Percentiles rank a stretch among this genome's conserved stretches.
phyloP scores from a whole-genome alignment of 73 alveolate genomes.

The Tetrahymena borealis region DNA sequence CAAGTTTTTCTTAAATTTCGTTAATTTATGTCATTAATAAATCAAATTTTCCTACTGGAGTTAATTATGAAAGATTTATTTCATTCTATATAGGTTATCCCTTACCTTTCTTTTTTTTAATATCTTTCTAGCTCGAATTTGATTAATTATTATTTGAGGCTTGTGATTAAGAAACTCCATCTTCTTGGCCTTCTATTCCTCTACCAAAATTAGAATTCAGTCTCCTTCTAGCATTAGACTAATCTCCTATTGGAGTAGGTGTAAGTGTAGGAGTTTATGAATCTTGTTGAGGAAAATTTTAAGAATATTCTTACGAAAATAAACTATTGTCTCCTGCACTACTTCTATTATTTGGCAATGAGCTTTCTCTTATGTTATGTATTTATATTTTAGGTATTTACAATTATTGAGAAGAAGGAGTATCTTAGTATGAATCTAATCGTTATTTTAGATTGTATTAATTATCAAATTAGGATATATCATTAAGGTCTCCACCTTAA shows the following conservation, averaged over 20 bases:
- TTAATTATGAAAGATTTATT: not conserved
- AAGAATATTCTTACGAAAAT: not conserved
- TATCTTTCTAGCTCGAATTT: no score
- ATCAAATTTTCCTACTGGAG: not conserved
- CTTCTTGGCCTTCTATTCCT: not conserved
- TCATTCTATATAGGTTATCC: not conserved
- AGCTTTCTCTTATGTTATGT: no score
- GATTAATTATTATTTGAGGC: no score
- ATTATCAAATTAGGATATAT: not conserved
- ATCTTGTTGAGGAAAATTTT: not conserved
- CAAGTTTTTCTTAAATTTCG: not conserved
- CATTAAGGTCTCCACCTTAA: not conserved
- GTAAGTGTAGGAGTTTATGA: not conserved
- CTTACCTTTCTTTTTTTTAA: no score
- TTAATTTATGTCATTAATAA: not conserved
- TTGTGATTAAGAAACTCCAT: not conserved
- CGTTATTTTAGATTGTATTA: not conserved
- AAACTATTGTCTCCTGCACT: not conserved
- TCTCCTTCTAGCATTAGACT: not conserved
- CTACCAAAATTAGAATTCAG: not conserved
- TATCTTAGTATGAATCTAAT: not conserved
- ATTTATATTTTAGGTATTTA: not conserved
- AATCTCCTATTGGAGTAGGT: not conserved
- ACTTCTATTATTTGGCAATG: not conserved
- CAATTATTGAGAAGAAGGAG: not conserved